Evolutionary conservation across 345 rosid genomes (phyloP), one percentile per base, ranked within the genome.

Genomic region (Gossypium raimondii): DNA sequence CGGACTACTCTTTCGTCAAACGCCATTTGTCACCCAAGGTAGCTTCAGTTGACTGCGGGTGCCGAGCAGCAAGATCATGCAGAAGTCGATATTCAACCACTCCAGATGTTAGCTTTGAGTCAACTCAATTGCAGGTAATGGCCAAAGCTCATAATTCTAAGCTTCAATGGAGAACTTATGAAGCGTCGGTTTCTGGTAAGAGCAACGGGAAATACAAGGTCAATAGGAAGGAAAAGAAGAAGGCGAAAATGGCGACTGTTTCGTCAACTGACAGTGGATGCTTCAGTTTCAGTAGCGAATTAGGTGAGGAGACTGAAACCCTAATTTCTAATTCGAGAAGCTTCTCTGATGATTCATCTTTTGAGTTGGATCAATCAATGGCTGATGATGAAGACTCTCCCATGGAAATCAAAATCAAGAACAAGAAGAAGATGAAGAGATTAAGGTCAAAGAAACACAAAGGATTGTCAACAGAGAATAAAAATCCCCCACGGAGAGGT

Each of bases 221-320:
- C 58, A 53, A 11, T 3, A 57, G 20, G 12, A 18, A 27, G 24
- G 44, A 48, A 24, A 67, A 14, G 41, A 13, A 47, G 72, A 53
- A 48, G 69, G 51, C 13, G 29, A 71, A 55, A 71, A 82, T 84
- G 9, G 85, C 86, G 1, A 86, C 86, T 14, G 71, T 86, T 4
- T 85, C 89, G 2, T 88, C 90, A 1, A 76, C 76, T 29, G 53
- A 14, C 14, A 75, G 20, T 38, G 78, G 67, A 61, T 56, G 71
- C 48, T 60, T 44, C 16, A 43, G 29, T 53, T 60, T 44, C 16
- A 43, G 29, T 69, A 76, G 48, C 24, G 67, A 7, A 25, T 60
- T 60, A 29, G 66, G 6, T 45, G 77, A 53, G 57, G 60, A 77
- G 77, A 78, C 24, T 17, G 44, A 73, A 65, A 16, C 67, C 79